phyloP scores from a whole-genome alignment of 306 rosid genomes.

The Prunus padus region DNA sequence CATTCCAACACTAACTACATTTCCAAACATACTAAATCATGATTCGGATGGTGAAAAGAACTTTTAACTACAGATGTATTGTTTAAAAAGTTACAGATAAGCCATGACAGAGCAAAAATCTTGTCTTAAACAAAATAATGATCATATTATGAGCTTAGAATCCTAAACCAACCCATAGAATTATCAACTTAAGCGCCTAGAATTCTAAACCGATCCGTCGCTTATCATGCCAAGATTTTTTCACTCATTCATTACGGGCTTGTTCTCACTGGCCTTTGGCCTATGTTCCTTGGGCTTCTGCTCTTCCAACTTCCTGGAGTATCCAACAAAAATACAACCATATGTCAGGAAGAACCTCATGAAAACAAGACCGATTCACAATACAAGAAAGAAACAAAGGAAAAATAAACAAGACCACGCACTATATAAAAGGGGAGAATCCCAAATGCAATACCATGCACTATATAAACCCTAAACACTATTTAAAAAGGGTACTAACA shows the following conservation, averaged over 20 bases:
- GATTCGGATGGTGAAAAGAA: no score
- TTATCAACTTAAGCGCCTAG: not conserved
- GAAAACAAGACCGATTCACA: constrained; percentile 1
- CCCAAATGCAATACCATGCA: not conserved
- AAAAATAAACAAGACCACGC: not conserved
- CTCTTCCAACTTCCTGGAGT: constrained; percentile 78
- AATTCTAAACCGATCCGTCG: not conserved
- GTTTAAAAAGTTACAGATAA: no score
- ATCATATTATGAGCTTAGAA: not conserved
- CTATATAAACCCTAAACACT: no score
- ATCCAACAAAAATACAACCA: constrained; percentile 9
- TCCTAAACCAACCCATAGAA: not conserved
- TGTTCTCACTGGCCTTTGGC: constrained; percentile 86
- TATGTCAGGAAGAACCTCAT: constrained; percentile 10
- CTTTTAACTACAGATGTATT: no score
- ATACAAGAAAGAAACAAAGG: not conserved
- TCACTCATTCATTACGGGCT: constrained; percentile 95
- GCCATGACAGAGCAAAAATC: no score
- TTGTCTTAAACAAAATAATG: no score
- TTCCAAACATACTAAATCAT: no score
- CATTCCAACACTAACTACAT: no score
- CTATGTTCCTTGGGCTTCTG: constrained; percentile 90
- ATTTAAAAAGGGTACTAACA: not conserved
- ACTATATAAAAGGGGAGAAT: not conserved
- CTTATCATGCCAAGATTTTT: constrained; percentile 11